Base-by-base conservation (phyloP, 202 grass and related monocot genomes). In the Saccharum hybrid region DNA sequence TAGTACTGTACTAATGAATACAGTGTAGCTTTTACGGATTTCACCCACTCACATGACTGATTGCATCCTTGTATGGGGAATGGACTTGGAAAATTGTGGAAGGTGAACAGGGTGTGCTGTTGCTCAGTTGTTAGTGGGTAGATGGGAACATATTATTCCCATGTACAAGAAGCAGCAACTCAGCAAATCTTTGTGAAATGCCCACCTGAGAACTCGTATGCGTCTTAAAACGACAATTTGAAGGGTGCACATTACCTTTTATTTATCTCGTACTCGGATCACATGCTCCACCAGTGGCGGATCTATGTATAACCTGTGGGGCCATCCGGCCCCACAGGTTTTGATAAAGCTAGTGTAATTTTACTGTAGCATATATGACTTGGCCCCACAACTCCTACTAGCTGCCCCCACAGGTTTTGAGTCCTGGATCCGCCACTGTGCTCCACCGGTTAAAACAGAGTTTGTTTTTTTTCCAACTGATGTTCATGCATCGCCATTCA, bases 1-100 rank as follows among this genome's bases (percentile, higher is more conserved):
- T 57, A 72, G 18, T 45, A 42, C 5, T 81, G 76, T 45, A 66
- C 71, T 65, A 34, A 76, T 71, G 42, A 62, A 14, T 62, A 26
- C 9, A 61, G 1, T 74, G 19, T 79, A 72, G 14, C 72, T 22
- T 66, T 67, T 46, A 40, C 21, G 28, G 63, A 52, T 75, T 66
- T 28, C 14, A 66, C 33, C 40, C 72, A 30, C 26, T 57, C 37
- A 40, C 54, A 31, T 57, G 85, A 45, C 12, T 77, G 23, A 3
- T 54, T 79, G 68, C 83, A 42, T 37, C 72, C n/a, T 74, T 74
- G n/a, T 61, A n/a, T 40, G 16, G 8, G 28, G 16, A 34, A 34
- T 34, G 74, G 18, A 8, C 7, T 3, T 28, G 30, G 30, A 60
- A 66, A 51, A 21, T 42, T 79, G 15, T 23, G 21, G 16, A 75